Conservation (phyloP, 2,329 filamentous ascomycete genomes). For the Ophiostoma sp. region DNA sequence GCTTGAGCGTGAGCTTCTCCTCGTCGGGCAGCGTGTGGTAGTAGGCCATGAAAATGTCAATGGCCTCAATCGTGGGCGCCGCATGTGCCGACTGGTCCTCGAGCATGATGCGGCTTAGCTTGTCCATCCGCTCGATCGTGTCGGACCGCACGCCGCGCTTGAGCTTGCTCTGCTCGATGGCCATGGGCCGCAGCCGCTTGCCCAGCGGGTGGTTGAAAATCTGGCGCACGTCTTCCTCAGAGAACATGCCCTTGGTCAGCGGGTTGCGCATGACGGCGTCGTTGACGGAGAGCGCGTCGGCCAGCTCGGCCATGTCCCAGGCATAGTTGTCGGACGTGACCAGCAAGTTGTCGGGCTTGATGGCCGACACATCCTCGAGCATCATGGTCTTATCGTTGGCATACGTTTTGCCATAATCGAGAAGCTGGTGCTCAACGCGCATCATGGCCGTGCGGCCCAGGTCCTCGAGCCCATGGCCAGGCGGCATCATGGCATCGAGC, state of each 20-base stretch:
- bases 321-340: conserved; percentile 28
- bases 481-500: conserved; percentile 26
- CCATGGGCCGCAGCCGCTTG: conserved; percentile 27
- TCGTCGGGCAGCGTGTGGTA: conserved; percentile 29
- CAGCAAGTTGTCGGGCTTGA: conserved; percentile 23
- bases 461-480: conserved; percentile 12
- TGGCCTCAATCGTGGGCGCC: conserved; percentile 28
- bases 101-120: conserved; percentile 28
- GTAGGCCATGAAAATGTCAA: conserved; percentile 31
- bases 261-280: conserved; percentile 33
- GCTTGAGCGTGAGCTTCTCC: conserved; percentile 30
- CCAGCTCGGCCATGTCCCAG: conserved; percentile 44
- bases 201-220: conserved; percentile 32
- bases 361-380: conserved; percentile 21
- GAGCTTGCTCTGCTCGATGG: conserved; percentile 29
- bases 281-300: conserved; percentile 29
- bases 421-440: conserved; percentile 25
- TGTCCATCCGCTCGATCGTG: conserved; percentile 29
- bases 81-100: conserved; percentile 29
- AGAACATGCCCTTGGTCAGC: conserved; percentile 32
- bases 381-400: conserved; percentile 27
- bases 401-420: conserved; percentile 21
- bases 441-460: conserved; percentile 24
- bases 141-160: conserved; percentile 29
- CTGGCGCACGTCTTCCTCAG: conserved; percentile 29